Conservation (phyloP, 495 filamentous ascomycete species). For the Lasiosphaeria miniovina region DNA sequence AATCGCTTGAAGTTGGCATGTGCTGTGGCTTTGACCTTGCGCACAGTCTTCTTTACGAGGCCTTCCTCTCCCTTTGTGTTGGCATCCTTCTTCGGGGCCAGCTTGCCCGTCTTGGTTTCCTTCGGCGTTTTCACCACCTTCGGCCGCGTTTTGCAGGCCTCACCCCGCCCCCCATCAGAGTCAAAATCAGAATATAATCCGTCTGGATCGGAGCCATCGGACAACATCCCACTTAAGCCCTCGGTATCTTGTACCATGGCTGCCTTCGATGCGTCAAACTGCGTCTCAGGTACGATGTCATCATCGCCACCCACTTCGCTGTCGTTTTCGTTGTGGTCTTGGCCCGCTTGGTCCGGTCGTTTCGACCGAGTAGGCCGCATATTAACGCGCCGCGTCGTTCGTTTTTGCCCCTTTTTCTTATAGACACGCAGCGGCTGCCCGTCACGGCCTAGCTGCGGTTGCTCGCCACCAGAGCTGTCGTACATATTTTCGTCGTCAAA, state of each 20-base stretch:
- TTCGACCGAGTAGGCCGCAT: slow-evolving; percentile 56
- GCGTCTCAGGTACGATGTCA: slow-evolving; percentile 44
- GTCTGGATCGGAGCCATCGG: slow-evolving; percentile 18
- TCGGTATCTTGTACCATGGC: slow-evolving; percentile 21
- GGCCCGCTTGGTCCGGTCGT: slow-evolving; percentile 37
- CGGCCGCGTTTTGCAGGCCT: slow-evolving; percentile 17
- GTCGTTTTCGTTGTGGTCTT: slow-evolving; percentile 15
- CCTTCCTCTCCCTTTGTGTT: slow-evolving; percentile 43
- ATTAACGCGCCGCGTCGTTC: slow-evolving; percentile 73
- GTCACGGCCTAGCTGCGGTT: slow-evolving; percentile 31
- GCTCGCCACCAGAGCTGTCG: slow-evolving; percentile 47
- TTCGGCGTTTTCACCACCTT: slow-evolving; percentile 26
- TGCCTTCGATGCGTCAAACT: slow-evolving; percentile 30
- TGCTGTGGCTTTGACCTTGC: slow-evolving; percentile 70
- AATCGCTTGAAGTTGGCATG: slow-evolving; percentile 80
- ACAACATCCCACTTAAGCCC: slow-evolving; percentile 10
- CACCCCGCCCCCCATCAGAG: neutral
- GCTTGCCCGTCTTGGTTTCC: neutral
- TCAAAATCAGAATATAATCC: neutral
- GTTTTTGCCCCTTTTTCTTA: slow-evolving; percentile 93
- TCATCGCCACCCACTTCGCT: slow-evolving; percentile 20
- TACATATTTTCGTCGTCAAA: slow-evolving; percentile 55
- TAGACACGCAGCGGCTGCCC: slow-evolving; percentile 59
- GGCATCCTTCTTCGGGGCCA: slow-evolving; percentile 27
- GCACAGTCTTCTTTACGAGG: slow-evolving; percentile 54